Conservation (phyloP, 2,329 filamentous ascomycete genomes). For the Stemphylium beticola region DNA sequence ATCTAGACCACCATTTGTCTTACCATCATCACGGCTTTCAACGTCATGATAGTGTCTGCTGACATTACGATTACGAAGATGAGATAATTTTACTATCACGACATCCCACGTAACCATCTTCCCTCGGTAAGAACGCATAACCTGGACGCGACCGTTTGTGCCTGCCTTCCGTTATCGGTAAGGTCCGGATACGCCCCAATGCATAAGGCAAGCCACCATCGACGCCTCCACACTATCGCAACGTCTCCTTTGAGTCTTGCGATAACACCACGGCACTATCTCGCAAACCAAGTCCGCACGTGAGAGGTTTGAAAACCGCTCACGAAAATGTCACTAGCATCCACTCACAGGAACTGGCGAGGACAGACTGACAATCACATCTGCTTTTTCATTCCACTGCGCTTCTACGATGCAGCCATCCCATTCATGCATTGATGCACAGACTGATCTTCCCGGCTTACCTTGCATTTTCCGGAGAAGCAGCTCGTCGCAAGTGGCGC, state of each 20-base stretch:
- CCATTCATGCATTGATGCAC: constrained; percentile 6
- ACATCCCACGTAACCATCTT: neutral
- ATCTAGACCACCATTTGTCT: constrained; percentile 1
- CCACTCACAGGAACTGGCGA: neutral
- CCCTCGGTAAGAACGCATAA: constrained; percentile 3
- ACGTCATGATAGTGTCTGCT: neutral
- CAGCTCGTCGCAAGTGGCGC: constrained; percentile 6
- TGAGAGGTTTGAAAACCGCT: neutral
- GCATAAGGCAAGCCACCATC: constrained; percentile 21
- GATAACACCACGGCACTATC: neutral
- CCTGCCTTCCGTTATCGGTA: constrained; percentile 21
- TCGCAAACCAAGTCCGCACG: neutral
- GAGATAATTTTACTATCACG: neutral
- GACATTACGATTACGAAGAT: constrained; percentile 1
- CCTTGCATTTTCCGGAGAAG: constrained; percentile 10
- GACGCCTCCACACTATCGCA: neutral
- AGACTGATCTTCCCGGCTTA: constrained; percentile 8
- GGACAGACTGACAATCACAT: neutral
- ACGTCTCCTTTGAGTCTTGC: constrained; percentile 1
- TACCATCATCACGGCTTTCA: neutral
- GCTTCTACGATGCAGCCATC: constrained; percentile 9
- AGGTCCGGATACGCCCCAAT: constrained; percentile 12
- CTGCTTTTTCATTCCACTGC: constrained; percentile 9
- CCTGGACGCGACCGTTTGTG: neutral
- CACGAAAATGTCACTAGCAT: neutral